Evolutionary conservation across 345 rosid species (phyloP).

Genomic region (Salix arbutifolia): DNA sequence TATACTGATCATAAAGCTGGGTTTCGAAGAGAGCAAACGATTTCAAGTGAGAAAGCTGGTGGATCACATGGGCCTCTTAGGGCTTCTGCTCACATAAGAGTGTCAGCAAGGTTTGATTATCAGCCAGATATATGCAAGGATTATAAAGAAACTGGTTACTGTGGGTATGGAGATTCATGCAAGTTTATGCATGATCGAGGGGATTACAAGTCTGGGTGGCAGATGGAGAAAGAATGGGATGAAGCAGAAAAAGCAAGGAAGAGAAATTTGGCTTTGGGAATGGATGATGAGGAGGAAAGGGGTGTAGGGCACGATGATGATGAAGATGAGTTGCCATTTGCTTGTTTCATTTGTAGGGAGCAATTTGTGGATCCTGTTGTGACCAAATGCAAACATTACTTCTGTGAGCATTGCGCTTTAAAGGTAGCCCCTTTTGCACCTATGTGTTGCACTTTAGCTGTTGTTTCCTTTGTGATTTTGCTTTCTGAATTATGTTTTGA

Average conservation of each 20-base stretch:
- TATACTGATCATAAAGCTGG: constrained; percentile 89
- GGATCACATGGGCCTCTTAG: constrained; percentile 88
- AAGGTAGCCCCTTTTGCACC: constrained; percentile 39
- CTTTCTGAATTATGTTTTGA: not conserved
- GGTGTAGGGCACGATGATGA: constrained; percentile 27
- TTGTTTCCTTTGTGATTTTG: not conserved
- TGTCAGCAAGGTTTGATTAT: constrained; percentile 84
- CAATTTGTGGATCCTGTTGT: constrained; percentile 79
- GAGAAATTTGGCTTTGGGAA: constrained; percentile 67
- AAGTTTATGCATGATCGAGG: constrained; percentile 93
- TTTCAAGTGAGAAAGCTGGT: constrained; percentile 90
- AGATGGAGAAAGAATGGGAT: constrained; percentile 84
- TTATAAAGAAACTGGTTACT: constrained; percentile 89
- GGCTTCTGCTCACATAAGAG: constrained; percentile 91
- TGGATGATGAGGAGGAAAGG: constrained; percentile 49
- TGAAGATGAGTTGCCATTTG: constrained; percentile 66
- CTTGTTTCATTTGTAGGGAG: constrained; percentile 79
- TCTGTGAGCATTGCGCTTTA: constrained; percentile 91
- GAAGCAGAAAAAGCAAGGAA: constrained; percentile 82
- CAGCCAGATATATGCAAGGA: constrained; percentile 92
- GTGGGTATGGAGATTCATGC: constrained; percentile 90
- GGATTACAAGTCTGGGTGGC: constrained; percentile 93
- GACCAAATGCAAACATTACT: constrained; percentile 83
- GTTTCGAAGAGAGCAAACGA: constrained; percentile 80
- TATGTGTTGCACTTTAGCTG: not conserved